Evolutionary conservation across 441 rosid genomes (phyloP).

Genomic region (Eutrema salsugineum): DNA sequence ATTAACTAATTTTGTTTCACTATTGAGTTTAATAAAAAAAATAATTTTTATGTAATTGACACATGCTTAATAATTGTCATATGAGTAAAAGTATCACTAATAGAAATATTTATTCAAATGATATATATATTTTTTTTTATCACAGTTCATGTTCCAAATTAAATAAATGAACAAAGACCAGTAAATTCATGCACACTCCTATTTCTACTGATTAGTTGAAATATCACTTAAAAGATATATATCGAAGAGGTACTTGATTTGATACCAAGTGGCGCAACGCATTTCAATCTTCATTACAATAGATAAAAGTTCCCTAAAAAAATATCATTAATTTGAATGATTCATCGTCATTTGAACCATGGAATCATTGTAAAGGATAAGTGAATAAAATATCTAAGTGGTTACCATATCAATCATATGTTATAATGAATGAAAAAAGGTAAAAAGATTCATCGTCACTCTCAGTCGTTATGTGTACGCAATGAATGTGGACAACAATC

Average conservation of each 20-base stretch:
- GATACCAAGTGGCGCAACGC: neutral
- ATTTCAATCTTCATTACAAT: neutral
- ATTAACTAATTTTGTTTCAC: too few relatives aligned
- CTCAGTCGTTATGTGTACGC: neutral
- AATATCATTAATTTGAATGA: neutral
- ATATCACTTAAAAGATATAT: neutral
- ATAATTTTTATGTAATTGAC: neutral
- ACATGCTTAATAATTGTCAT: neutral
- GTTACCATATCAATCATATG: neutral
- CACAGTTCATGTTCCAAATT: neutral
- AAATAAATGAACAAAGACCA: neutral
- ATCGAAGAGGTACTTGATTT: neutral
- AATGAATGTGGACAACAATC: neutral
- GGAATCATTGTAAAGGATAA: neutral
- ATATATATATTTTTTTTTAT: neutral
- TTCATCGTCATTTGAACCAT: neutral
- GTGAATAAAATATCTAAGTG: neutral
- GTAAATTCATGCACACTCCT: neutral
- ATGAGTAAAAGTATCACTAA: too few relatives aligned
- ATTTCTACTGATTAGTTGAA: neutral
- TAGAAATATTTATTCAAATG: too few relatives aligned
- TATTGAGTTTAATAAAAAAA: too few relatives aligned
- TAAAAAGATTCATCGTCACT: slow-evolving; percentile 8
- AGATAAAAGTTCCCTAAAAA: neutral
- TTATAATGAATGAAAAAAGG: neutral